Percentiles rank a stretch among this genome's conserved stretches.
Conservation (phyloP, 805 yeast species). For the Vanderwaltozyma verrucispora region DNA sequence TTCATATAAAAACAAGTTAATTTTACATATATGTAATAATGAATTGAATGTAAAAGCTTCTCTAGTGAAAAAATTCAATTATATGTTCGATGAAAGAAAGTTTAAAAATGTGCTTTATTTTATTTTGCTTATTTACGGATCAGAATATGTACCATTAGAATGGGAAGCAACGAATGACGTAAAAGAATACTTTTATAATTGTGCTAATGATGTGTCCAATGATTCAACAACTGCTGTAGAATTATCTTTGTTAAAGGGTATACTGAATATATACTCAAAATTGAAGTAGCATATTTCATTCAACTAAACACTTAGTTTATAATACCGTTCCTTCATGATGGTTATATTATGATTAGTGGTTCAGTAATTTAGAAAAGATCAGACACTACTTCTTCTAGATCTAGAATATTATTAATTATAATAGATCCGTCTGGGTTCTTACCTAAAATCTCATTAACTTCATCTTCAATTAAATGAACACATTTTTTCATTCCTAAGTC, state of each 20-base stretch:
- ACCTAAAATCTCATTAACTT: constrained; percentile 32
- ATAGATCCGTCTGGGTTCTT: constrained; percentile 34
- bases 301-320: no score
- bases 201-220: constrained; percentile 13
- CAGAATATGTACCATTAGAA: constrained; percentile 9
- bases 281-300: no score
- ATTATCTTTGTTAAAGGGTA: constrained; percentile 14
- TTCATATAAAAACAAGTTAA: constrained; percentile 7
- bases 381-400: constrained; percentile 35
- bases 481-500: constrained; percentile 62
- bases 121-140: constrained; percentile 17
- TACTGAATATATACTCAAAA: constrained; percentile 8
- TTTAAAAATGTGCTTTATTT: constrained; percentile 20
- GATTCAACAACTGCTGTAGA: constrained; percentile 20
- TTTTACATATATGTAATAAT: constrained; percentile 3
- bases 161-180: constrained; percentile 2
- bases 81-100: constrained; percentile 10
- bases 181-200: constrained; percentile 14
- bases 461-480: constrained; percentile 67
- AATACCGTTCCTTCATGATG: no score
- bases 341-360: neutral
- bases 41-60: no score
- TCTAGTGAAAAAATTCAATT: constrained; percentile 13
- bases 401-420: constrained; percentile 46
- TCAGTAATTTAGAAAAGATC: constrained; percentile 33